Conservation (phyloP, 208 protist genomes). For the Acanthamoeba culbertsoni region DNA sequence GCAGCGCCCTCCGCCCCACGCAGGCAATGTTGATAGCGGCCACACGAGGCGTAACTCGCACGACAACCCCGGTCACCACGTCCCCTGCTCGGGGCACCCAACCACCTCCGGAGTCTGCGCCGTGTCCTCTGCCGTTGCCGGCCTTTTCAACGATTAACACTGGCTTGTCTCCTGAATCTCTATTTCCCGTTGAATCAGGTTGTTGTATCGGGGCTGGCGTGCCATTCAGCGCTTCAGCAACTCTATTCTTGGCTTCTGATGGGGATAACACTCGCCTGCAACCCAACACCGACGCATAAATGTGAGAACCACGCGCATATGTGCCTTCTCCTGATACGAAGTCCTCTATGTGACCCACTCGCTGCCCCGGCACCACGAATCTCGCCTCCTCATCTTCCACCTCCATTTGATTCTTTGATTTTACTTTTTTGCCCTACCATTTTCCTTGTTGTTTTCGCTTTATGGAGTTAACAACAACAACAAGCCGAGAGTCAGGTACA, state of each 20-base stretch:
- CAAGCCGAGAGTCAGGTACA: too few species aligned
- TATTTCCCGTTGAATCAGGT: neutral
- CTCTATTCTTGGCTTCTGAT: neutral
- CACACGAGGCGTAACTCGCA: conserved; percentile 69
- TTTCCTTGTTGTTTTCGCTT: too few species aligned
- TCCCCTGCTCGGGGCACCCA: neutral
- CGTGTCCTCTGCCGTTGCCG: neutral
- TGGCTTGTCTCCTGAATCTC: neutral
- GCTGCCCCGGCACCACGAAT: conserved; percentile 21
- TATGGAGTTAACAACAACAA: too few species aligned
- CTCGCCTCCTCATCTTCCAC: too few species aligned
- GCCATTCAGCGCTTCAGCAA: too few species aligned
- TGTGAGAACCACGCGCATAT: neutral
- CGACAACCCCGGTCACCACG: neutral
- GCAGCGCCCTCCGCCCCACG: conserved; percentile 70
- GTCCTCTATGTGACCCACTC: neutral
- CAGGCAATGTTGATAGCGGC: conserved; percentile 77
- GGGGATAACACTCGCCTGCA: neutral
- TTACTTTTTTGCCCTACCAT: too few species aligned
- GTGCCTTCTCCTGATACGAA: conserved; percentile 2
- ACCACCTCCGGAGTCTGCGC: neutral
- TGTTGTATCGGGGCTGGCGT: neutral
- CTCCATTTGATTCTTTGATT: too few species aligned
- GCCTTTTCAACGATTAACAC: neutral
- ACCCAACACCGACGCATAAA: conserved; percentile 11